Conservation (phyloP, 2,329 filamentous ascomycete species). For the Ambrosiella xylebori region DNA sequence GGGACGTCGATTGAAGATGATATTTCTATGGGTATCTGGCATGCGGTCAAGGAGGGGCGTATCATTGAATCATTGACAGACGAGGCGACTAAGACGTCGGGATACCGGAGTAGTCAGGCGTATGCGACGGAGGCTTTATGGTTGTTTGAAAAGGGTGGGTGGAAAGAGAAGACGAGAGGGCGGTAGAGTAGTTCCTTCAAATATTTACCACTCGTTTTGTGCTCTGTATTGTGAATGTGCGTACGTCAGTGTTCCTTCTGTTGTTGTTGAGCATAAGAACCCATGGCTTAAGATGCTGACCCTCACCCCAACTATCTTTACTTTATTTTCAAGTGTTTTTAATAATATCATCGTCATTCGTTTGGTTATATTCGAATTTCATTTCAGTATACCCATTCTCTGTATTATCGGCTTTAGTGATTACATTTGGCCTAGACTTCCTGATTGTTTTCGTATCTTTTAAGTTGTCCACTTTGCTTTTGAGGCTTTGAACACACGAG, state of each 20-base stretch:
- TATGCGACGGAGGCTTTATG: conserved; percentile 84
- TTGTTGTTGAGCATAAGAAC: too few species aligned
- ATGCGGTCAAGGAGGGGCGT: conserved; percentile 54
- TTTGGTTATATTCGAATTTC: too few species aligned
- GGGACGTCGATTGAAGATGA: conserved; percentile 40
- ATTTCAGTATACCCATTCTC: too few species aligned
- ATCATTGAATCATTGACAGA: conserved; percentile 62
- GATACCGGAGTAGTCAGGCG: conserved; percentile 62
- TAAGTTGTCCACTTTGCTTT: not conserved
- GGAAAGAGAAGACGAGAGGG: conserved; percentile 46
- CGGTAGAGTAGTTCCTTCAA: conserved; percentile 15
- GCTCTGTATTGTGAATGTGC: too few species aligned
- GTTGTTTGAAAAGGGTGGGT: conserved; percentile 59
- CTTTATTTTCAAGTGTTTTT: too few species aligned
- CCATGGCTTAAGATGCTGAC: too few species aligned
- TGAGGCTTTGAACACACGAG: not conserved
- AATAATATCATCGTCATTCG: too few species aligned
- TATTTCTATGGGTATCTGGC: conserved; percentile 69
- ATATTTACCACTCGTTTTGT: not conserved
- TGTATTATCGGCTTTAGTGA: not conserved
- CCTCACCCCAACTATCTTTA: too few species aligned
- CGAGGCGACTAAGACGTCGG: conserved; percentile 51
- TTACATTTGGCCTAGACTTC: not conserved
- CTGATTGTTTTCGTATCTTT: not conserved
- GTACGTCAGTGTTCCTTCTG: too few species aligned